Base-by-base conservation (phyloP, 2,329 filamentous ascomycete species). In the Pseudocercospora fijiensis region DNA sequence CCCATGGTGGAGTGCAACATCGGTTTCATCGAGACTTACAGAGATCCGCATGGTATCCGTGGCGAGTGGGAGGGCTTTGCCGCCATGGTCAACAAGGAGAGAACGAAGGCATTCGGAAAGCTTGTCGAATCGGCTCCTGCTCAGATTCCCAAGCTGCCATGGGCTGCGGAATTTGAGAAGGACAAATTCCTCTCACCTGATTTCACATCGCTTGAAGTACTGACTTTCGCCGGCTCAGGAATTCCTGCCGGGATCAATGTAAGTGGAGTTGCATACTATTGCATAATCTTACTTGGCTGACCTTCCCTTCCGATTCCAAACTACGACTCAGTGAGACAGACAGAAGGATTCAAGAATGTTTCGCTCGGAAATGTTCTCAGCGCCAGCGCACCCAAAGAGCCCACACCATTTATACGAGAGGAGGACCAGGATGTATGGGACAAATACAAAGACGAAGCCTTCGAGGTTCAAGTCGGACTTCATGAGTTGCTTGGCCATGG, bases 131-230 rank as follows among this genome's bases (percentile, higher is more conserved):
- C 88, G 26, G 93, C 95, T 0, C 90, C 92, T 10, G 82, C 82
- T 52, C 88, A 96, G 75, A 97, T 99, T 58, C 91, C 92, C 6
- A 87, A 96, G 66, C 81, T 99, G 13, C 95, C 95, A 0, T 99
- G 95, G 95, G 81, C 83, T 37, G 85, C 86, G 53, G 90, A 91
- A 0, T 99, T 98, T 69, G 95, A 99, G 76, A 98, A 98, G 78
- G 93, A 97, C 81, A 92, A 90, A 73, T 99, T 99, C 78, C 79
- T 96, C 37, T 94, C 91, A 58, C 95, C 95, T 0, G 95, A 99
- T 76, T 99, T 99, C 75, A 98, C 95, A 0, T 95, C 90, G 9
- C 83, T 98, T 1, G 95, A 99, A 76, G 92, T 97, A 2, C 79
- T 97, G 65, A 92, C 90, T 0, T 97, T 97, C 71, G 84, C 85